phyloP scores from a whole-genome alignment of 306 rosid species.

The Prosopis cineraria region DNA sequence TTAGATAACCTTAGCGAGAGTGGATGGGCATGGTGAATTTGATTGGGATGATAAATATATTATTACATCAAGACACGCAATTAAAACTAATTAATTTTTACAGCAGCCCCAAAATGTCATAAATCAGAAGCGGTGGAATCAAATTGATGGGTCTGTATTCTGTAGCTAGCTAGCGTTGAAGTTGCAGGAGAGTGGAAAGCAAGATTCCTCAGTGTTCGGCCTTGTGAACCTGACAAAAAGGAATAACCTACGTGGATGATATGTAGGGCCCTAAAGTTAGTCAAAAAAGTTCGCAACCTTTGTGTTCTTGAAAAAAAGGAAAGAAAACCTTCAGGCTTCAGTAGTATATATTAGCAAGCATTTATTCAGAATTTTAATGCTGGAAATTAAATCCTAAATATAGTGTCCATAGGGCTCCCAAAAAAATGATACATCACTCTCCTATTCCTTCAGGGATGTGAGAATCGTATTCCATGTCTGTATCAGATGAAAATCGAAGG shows the following conservation, averaged over 20 bases:
- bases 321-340: background rate
- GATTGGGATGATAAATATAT: background rate
- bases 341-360: background rate
- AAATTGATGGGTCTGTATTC: slow-evolving; percentile 36
- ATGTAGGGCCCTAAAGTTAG: slow-evolving; percentile 9
- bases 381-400: background rate
- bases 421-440: background rate
- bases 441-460: background rate
- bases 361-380: background rate
- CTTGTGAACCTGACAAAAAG: slow-evolving; percentile 31
- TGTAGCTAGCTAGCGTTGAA: background rate
- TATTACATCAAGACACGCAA: slow-evolving; percentile 17
- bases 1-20: background rate
- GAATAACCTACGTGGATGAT: slow-evolving; percentile 35
- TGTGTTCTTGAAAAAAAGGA: slow-evolving; percentile 32
- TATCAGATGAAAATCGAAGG: background rate
- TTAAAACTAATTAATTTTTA: background rate
- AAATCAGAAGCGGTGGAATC: slow-evolving; percentile 44
- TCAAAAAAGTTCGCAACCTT: slow-evolving; percentile 36
- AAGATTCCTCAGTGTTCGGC: slow-evolving; percentile 37
- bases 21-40: slow-evolving; percentile 18
- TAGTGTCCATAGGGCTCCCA: background rate
- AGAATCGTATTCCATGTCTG: slow-evolving; percentile 46
- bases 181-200: slow-evolving; percentile 28
- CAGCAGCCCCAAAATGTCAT: slow-evolving; percentile 30